Evolutionary conservation across 345 rosid genomes (phyloP).

Genomic region (Eucalyptus virginea): DNA sequence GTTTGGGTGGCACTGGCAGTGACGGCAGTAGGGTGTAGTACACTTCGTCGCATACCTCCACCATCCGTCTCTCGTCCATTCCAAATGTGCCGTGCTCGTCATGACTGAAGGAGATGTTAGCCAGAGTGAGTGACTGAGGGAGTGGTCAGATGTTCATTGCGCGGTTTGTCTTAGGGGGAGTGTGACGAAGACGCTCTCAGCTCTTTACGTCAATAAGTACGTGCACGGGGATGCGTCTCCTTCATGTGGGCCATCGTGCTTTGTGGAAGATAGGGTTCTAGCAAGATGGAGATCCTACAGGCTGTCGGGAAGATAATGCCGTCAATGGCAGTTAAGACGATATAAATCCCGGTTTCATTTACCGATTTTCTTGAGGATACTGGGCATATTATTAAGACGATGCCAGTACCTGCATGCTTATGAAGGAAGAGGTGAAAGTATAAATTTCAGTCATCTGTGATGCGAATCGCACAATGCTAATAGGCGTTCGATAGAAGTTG

Average conservation of each 20-base stretch:
- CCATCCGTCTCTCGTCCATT: conserved; percentile 70
- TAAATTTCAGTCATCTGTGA: background rate
- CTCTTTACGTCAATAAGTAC: conserved; percentile 25
- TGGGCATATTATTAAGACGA: background rate
- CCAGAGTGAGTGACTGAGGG: conserved; percentile 27
- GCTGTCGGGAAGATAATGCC: conserved; percentile 34
- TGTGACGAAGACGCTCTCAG: conserved; percentile 50
- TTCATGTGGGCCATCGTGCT: conserved; percentile 23
- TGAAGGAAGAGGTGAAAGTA: background rate
- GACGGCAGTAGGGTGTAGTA: conserved; percentile 66
- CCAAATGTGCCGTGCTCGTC: conserved; percentile 57
- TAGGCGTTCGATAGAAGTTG: background rate
- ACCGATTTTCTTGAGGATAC: background rate
- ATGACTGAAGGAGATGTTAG: conserved; percentile 25
- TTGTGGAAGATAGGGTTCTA: conserved; percentile 40
- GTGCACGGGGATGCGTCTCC: conserved; percentile 17
- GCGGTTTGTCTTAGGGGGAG: conserved; percentile 55
- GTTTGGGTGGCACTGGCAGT: conserved; percentile 29
- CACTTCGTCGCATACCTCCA: conserved; percentile 67
- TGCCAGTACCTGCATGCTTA: background rate
- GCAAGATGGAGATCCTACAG: conserved; percentile 66
- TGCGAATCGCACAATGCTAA: background rate
- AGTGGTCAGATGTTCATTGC: conserved; percentile 66
- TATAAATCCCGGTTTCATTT: background rate
- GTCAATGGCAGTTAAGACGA: background rate